phyloP scores from a whole-genome alignment of 1,139 yeast species.

The Torulaspora pretoriensis region DNA sequence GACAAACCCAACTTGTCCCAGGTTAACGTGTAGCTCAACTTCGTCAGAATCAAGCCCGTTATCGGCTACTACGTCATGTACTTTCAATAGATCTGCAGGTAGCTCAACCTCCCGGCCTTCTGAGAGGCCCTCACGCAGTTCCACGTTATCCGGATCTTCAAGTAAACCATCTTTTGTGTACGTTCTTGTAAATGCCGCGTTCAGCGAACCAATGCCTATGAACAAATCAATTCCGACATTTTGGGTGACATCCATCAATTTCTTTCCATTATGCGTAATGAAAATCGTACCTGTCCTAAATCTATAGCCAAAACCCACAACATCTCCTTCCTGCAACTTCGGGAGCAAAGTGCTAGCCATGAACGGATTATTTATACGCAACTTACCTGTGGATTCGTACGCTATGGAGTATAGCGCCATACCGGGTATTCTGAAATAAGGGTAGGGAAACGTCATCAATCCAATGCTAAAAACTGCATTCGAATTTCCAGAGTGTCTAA shows the following conservation, averaged over 20 bases:
- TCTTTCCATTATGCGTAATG: constrained; percentile 87
- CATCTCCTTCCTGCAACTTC: constrained; percentile 74
- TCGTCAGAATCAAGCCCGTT: constrained; percentile 30
- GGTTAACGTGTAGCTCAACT: constrained; percentile 64
- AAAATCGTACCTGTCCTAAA: constrained; percentile 77
- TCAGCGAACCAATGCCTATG: constrained; percentile 34
- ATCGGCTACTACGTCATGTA: constrained; percentile 23
- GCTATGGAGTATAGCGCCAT: constrained; percentile 74
- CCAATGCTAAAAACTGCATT: constrained; percentile 64
- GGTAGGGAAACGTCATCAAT: constrained; percentile 82
- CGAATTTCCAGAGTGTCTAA: constrained; percentile 41
- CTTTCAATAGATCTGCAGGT: constrained; percentile 24
- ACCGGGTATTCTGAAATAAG: constrained; percentile 85
- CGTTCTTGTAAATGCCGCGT: constrained; percentile 36
- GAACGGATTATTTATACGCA: constrained; percentile 80
- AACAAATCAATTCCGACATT: constrained; percentile 75
- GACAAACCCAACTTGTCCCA: constrained; percentile 90
- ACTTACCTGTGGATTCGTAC: constrained; percentile 79
- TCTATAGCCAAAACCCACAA: constrained; percentile 87
- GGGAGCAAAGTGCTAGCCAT: constrained; percentile 70
- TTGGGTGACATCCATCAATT: constrained; percentile 75
- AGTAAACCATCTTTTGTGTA: constrained; percentile 35
- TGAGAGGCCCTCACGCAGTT: constrained; percentile 26
- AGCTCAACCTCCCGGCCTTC: constrained; percentile 25
- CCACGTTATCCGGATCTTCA: constrained; percentile 36